phyloP scores from a whole-genome alignment of 306 rosid species.

The Astragalus glycyphyllos region DNA sequence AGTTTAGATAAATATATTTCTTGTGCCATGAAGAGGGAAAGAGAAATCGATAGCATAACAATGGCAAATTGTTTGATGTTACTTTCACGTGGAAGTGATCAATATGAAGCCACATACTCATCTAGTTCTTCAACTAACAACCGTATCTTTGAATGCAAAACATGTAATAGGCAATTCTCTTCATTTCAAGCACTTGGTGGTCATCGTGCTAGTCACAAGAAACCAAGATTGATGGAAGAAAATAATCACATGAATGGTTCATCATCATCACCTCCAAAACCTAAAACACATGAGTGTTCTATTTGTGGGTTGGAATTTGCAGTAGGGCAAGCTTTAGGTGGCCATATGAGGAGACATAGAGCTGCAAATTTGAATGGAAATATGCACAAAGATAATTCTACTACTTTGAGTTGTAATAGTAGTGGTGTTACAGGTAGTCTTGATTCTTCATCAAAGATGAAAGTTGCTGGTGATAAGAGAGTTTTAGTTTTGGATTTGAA shows the following conservation, averaged over 20 bases:
- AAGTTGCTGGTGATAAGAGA: constrained; percentile 41
- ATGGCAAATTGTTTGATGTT: constrained; percentile 94
- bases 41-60: constrained; percentile 62
- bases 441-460: constrained; percentile 47
- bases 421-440: constrained; percentile 25
- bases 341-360: constrained; percentile 97
- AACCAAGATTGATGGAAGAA: constrained; percentile 59
- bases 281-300: constrained; percentile 89
- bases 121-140: constrained; percentile 11
- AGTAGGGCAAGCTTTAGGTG: constrained; percentile 94
- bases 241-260: constrained; percentile 45
- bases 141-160: constrained; percentile 93
- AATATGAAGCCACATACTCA: constrained; percentile 38
- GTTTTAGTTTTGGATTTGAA: constrained; percentile 80
- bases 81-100: constrained; percentile 61
- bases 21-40: constrained; percentile 73
- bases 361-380: constrained; percentile 42
- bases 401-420: constrained; percentile 32
- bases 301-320: constrained; percentile 89
- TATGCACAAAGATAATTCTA: not conserved
- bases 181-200: constrained; percentile 99
- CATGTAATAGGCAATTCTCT: constrained; percentile 80
- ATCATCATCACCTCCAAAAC: constrained; percentile 61
- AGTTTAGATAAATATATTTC: not conserved
- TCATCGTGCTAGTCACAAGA: constrained; percentile 96